Base-by-base conservation (phyloP, 225 moss, liverwort and hornwort species). In the Marchantia paleacea region DNA sequence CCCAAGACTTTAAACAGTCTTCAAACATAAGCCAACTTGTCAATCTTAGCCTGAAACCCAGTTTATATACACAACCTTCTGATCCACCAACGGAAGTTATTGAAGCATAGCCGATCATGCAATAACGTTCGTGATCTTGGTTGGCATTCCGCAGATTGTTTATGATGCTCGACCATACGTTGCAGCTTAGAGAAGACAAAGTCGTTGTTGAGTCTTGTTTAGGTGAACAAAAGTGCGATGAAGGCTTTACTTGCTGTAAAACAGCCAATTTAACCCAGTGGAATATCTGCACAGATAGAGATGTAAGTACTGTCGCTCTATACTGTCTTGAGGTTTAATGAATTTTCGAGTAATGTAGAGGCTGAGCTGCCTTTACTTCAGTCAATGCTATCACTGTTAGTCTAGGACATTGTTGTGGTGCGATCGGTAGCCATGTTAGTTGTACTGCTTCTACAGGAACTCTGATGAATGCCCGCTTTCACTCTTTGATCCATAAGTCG, bases 231-330 rank as follows among this genome's bases (percentile, higher is more conserved):
- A 75, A 75, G 39, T 94, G 94, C 52, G 52, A 18, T 30, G 91
- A 92, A 30, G 85, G 91, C 54, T 89, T 94, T 66, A 82, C 84
- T 52, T 94, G 94, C 76, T 94, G 94, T 22, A 89, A 76, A 47
- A 47, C 25, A 0, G 0, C 52, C 0, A 81, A 94, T 24, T 54
- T 92, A 69, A 92, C 84, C 0, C 91, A 91, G 74, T 94, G 92
- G 91, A 86, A 94, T 30, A 80, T 91, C 16, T 86, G 89, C 71
- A 83, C 86, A 24, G 69, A 55, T 1, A 73, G 82, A 39, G 80
- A 89, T 75, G 89, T 89, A 79, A 52, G 71, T 60, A 9, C 31
- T 63, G 73, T 54, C 28, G 5, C 24, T 26, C 25, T 49, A 22
- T 15, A 29, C 7, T 8, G 6, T 47, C 48, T 48, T 70, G 22